phyloP scores from a whole-genome alignment of 192 early-diverging fungal genomes.

The Coemansia sp. region DNA sequence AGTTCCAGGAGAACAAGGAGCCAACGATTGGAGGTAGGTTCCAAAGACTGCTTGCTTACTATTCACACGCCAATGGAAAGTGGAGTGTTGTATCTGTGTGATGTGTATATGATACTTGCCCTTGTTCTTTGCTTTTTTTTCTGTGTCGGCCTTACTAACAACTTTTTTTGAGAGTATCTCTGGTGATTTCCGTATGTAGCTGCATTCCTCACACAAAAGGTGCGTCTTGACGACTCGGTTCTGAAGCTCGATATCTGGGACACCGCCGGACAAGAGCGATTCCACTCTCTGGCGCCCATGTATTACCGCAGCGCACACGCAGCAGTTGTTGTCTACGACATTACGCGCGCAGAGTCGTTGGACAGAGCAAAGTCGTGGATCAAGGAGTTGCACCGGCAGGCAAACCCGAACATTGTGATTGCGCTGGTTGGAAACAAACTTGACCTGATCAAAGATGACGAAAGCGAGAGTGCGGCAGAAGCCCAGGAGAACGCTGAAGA shows the following conservation, averaged over 20 bases:
- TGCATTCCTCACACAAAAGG: conserved; percentile 91
- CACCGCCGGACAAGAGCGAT: conserved; percentile 97
- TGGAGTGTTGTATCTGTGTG: neutral
- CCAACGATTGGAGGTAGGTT: conserved; percentile 87
- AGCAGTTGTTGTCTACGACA: conserved; percentile 95
- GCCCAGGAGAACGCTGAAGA: conserved; percentile 10
- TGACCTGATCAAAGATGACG: conserved; percentile 64
- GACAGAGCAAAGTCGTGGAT: conserved; percentile 95
- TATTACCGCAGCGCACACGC: conserved; percentile 99
- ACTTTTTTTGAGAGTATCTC: neutral
- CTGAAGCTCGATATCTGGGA: conserved; percentile 90
- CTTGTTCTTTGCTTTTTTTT: neutral
- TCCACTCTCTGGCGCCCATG: conserved; percentile 93
- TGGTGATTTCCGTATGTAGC: conserved; percentile 35
- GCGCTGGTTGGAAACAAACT: conserved; percentile 96
- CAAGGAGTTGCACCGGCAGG: conserved; percentile 94
- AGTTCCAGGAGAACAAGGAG: conserved; percentile 96
- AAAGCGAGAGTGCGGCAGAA: conserved; percentile 4
- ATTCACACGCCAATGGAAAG: neutral
- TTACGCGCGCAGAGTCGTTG: conserved; percentile 82
- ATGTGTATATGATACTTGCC: neutral
- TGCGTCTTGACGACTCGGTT: conserved; percentile 79
- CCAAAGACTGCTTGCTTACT: neutral
- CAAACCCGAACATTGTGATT: conserved; percentile 94
- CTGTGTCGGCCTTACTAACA: neutral